Evolutionary conservation across 208 protist genomes (phyloP).

Genomic region (Crithidia mellificae): DNA sequence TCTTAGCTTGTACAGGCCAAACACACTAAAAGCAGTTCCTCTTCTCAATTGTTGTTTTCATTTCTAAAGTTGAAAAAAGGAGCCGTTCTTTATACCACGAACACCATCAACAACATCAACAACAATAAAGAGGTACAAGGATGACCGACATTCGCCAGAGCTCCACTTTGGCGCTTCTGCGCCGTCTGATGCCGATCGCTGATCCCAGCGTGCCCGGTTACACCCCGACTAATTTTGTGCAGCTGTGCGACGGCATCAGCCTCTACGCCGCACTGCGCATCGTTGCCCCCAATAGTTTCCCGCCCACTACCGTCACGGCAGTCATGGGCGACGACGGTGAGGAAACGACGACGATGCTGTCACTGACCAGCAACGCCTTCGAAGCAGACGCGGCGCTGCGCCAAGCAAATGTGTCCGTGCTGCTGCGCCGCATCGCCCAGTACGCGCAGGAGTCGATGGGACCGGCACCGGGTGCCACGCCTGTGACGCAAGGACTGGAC

Average conservation of each 20-base stretch:
- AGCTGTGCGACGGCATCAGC: conserved; percentile 42
- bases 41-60: too few relatives aligned
- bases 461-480: conserved; percentile 22
- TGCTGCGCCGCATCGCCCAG: conserved; percentile 45
- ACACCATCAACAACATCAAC: neutral
- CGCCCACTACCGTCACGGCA: conserved; percentile 29
- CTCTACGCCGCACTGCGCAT: conserved; percentile 49
- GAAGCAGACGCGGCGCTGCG: conserved; percentile 25
- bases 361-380: conserved; percentile 1
- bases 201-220: conserved; percentile 8
- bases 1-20: too few relatives aligned
- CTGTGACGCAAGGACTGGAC: conserved; percentile 32
- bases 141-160: conserved; percentile 18
- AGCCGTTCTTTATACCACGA: neutral
- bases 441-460: conserved; percentile 44
- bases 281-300: conserved; percentile 41
- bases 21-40: too few relatives aligned
- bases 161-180: conserved; percentile 32
- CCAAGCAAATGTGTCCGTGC: conserved; percentile 43
- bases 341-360: conserved; percentile 5
- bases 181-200: conserved; percentile 23
- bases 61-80: conserved; percentile 1
- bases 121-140: too few relatives aligned
- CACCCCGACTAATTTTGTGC: conserved; percentile 27
- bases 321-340: conserved; percentile 5